Evolutionary conservation across 306 rosid genomes (phyloP).

Genomic region (Lotus japonicus): DNA sequence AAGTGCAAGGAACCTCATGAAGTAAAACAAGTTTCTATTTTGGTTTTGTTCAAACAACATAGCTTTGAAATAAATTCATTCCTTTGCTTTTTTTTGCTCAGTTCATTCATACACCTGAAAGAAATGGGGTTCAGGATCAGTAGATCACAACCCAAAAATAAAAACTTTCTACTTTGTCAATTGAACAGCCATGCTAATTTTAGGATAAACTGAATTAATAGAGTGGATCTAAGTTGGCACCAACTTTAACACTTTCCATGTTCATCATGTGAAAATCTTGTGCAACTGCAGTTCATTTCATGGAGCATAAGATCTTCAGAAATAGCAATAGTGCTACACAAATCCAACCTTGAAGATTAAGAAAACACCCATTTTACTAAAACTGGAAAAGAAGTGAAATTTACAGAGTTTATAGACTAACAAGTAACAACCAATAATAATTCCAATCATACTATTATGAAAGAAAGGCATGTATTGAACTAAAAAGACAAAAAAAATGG

Average conservation of each 20-base stretch:
- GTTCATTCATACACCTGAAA: neutral
- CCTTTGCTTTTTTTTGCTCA: neutral
- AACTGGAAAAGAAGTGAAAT: neutral
- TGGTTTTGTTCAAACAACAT: too few relatives aligned
- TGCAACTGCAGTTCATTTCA: neutral
- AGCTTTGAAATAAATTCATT: neutral
- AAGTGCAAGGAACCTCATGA: too few relatives aligned
- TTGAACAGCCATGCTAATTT: neutral
- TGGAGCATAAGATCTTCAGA: too few relatives aligned
- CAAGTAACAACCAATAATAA: neutral
- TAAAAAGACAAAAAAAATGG: neutral
- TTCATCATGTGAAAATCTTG: neutral
- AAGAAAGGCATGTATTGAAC: neutral
- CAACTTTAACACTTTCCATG: neutral
- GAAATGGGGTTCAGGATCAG: neutral
- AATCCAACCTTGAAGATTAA: neutral
- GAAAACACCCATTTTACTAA: neutral
- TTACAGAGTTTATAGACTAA: neutral
- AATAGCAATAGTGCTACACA: neutral
- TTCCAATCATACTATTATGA: neutral
- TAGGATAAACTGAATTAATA: neutral
- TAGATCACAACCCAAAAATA: neutral
- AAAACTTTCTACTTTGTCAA: neutral
- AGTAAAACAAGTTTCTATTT: too few relatives aligned
- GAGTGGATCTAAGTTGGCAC: constrained; percentile 9